Conservation (phyloP, 176 grass and related monocot genomes). For the Saccharum spontaneum region DNA sequence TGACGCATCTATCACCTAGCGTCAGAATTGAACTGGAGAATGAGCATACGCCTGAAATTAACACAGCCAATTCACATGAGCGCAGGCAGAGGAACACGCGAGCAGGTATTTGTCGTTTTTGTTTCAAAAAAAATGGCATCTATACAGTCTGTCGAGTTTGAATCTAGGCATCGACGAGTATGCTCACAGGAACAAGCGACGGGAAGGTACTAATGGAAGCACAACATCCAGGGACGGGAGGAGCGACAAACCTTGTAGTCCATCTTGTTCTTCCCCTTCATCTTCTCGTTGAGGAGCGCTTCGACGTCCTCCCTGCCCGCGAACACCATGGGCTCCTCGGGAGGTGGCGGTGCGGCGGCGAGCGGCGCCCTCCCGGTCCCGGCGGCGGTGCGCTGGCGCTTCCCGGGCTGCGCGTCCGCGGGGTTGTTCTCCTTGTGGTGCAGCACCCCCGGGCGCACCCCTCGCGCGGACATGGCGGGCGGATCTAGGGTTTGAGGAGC, state of each 20-base stretch:
- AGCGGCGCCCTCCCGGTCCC: conserved; percentile 40
- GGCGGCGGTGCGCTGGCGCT: conserved; percentile 49
- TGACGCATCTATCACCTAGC: not conserved
- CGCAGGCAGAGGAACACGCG: not conserved
- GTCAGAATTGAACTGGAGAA: not conserved
- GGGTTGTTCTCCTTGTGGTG: conserved; percentile 49
- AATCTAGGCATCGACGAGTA: not conserved
- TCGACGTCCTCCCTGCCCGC: conserved; percentile 59
- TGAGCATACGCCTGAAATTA: not conserved
- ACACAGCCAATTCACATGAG: not conserved
- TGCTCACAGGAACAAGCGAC: not conserved
- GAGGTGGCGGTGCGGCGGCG: not conserved
- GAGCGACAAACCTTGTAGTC: conserved; percentile 54
- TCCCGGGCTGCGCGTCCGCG: conserved; percentile 15
- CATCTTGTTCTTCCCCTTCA: conserved; percentile 80
- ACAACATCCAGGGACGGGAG: not conserved
- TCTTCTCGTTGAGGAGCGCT: conserved; percentile 66
- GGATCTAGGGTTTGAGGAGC: conserved; percentile 20
- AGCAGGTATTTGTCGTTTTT: not conserved
- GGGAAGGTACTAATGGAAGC: not conserved
- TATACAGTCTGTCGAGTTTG: not conserved
- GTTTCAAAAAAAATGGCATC: not conserved
- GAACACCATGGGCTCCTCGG: conserved; percentile 52
- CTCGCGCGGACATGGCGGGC: conserved; percentile 42
- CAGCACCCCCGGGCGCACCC: not conserved